These are phyloP conservation scores for Chimonanthus salicifolius DNA, from an alignment of 164 flowering plant species.

Conservation along the genomic window DNA sequence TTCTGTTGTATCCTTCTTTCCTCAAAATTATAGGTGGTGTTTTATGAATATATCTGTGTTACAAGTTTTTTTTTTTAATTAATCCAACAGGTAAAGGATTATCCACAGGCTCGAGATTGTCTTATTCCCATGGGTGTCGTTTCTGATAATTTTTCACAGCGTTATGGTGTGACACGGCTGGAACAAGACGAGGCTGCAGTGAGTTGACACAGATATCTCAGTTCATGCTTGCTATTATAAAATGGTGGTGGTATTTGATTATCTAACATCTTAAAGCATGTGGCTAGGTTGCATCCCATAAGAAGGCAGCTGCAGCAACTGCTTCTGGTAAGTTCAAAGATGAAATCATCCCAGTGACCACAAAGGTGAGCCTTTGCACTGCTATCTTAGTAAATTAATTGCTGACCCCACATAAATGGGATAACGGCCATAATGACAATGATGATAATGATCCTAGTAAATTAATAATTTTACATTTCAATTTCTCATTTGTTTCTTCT, in stretches of 20 bases:
- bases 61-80: background rate
- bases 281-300: slow-evolving; percentile 79
- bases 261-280: background rate
- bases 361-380: slow-evolving; percentile 47
- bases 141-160: slow-evolving; percentile 96
- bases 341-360: slow-evolving; percentile 85
- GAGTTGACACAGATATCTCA: slow-evolving; percentile 25
- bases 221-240: background rate
- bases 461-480: background rate
- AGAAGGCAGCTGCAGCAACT: slow-evolving; percentile 88
- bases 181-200: slow-evolving; percentile 99
- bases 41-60: background rate
- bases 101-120: slow-evolving; percentile 76
- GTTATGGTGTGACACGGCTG: slow-evolving; percentile 81
- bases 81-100: slow-evolving; percentile 42
- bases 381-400: background rate
- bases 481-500: background rate
- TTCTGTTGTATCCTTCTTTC: background rate
- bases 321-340: slow-evolving; percentile 91
- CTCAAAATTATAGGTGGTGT: background rate
- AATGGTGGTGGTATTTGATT: background rate
- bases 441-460: background rate
- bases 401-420: no score
- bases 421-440: background rate
- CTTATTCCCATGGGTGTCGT: slow-evolving; percentile 98